Base-by-base conservation (phyloP, 257 asterid species). In the Ballota nigra region DNA sequence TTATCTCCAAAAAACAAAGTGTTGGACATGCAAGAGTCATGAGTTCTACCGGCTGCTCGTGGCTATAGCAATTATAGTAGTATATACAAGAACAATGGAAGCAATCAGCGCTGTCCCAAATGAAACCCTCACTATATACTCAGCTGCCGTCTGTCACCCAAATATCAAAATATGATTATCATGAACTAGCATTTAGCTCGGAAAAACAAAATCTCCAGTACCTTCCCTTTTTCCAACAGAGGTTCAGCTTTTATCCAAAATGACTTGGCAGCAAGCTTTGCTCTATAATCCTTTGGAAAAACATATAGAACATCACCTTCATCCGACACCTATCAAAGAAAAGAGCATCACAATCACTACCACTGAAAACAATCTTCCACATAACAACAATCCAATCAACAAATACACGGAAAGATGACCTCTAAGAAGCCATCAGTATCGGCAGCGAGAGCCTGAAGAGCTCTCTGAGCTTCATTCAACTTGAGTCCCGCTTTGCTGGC, bases 21-120 rank as follows among this genome's bases (percentile, higher is more conserved):
- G 36, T 26, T 57, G 51, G 57, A 45, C 65, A 78, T 33, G 74
- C 29, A 51, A 73, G 68, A 69, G 56, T 33, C n/a, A 24, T 53
- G 69, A 60, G 41, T 11, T 53, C 56, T 85, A 94, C 99, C 99
- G 90, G 70, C 89, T 89, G 78, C 97, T 89, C 1, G 97, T 85
- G 64, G 78, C 77, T 77, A 91, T 78, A 28, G 96, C 96, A 62
- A 94, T 88, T 28, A 94, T 94, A 6, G 99, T 75, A 51, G 97
- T 88, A 78, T 81, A 94, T 60, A 94, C 99, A 74, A 94, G 70
- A 20, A 94, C 92, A 64, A 94, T 89, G 53, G 98, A 94, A 66
- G 99, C 99, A 78, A 94, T 87, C 75, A 94, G 80, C 36, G 99
- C 90, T n/a, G 99, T 94, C 78, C 99, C 98, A 70, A 94, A 94